These are phyloP conservation scores for Capsicum pubescens DNA, from an alignment of 257 asterid genomes.

Conservation along the genomic window DNA sequence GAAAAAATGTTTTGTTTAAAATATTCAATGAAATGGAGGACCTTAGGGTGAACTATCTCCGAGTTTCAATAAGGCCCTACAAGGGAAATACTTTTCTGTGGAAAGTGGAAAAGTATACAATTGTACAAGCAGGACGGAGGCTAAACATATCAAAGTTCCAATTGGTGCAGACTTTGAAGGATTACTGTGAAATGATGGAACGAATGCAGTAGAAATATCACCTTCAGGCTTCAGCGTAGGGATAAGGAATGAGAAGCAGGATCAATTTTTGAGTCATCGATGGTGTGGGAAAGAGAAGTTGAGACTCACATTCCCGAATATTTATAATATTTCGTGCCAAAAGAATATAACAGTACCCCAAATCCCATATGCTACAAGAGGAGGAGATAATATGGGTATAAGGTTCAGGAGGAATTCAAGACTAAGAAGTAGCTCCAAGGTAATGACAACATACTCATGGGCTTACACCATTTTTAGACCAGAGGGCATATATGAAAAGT, in stretches of 20 bases:
- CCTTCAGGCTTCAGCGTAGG: not conserved
- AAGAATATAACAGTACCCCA: not conserved
- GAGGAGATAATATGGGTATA: not conserved
- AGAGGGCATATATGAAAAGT: not conserved
- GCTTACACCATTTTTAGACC: not conserved
- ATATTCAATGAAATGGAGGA: not conserved
- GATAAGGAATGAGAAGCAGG: not conserved
- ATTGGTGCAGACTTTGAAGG: not conserved
- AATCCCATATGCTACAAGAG: not conserved
- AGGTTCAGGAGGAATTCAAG: conserved; percentile 7
- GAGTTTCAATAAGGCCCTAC: not conserved
- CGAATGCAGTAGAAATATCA: not conserved
- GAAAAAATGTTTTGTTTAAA: not conserved
- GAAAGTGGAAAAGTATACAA: not conserved
- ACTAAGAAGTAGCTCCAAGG: conserved; percentile 18
- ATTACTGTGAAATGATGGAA: not conserved
- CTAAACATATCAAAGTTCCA: conserved; percentile 3
- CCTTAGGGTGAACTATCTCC: not conserved
- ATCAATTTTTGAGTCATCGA: not conserved
- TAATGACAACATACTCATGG: not conserved
- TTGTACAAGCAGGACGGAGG: not conserved
- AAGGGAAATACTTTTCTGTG: not conserved
- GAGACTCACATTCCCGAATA: not conserved
- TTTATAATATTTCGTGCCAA: not conserved
- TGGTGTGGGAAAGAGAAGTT: conserved; percentile 5